Conservation (phyloP, 768 basidiomycete genomes). For the Naganishia vaughanmartiniae region DNA sequence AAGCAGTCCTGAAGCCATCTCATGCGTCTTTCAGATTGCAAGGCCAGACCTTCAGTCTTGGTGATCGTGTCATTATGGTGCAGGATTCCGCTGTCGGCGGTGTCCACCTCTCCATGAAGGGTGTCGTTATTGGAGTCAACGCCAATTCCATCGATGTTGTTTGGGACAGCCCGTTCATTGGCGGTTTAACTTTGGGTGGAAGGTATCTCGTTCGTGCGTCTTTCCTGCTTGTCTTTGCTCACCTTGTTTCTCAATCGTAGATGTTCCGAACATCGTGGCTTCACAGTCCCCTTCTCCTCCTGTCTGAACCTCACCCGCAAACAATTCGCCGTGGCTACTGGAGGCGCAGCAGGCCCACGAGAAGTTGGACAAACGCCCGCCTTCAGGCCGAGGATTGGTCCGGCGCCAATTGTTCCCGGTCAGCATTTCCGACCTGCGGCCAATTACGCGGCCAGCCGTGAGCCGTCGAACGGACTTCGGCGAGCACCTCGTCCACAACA, state of each 20-base stretch:
- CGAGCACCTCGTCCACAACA: constrained; percentile 19
- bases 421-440: constrained; percentile 63
- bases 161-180: constrained; percentile 95
- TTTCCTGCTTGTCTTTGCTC: neutral
- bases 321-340: constrained; percentile 76
- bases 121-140: constrained; percentile 86
- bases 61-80: constrained; percentile 94
- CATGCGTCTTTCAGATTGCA: constrained; percentile 86
- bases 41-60: constrained; percentile 79
- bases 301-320: constrained; percentile 83
- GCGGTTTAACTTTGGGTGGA: constrained; percentile 79
- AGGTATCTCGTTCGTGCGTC: constrained; percentile 53
- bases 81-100: constrained; percentile 76
- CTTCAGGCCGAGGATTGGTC: constrained; percentile 69
- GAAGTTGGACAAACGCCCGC: constrained; percentile 50
- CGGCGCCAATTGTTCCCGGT: constrained; percentile 63
- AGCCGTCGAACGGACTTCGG: constrained; percentile 9
- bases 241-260: neutral
- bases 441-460: constrained; percentile 47
- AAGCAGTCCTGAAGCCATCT: constrained; percentile 86
- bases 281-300: constrained; percentile 77
- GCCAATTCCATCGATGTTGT: constrained; percentile 86
- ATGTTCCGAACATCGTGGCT: constrained; percentile 92
- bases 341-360: constrained; percentile 26
- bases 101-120: constrained; percentile 85